Base-by-base conservation (phyloP, 2,329 filamentous ascomycete species). In the Lasiodiplodia gonubiensis region DNA sequence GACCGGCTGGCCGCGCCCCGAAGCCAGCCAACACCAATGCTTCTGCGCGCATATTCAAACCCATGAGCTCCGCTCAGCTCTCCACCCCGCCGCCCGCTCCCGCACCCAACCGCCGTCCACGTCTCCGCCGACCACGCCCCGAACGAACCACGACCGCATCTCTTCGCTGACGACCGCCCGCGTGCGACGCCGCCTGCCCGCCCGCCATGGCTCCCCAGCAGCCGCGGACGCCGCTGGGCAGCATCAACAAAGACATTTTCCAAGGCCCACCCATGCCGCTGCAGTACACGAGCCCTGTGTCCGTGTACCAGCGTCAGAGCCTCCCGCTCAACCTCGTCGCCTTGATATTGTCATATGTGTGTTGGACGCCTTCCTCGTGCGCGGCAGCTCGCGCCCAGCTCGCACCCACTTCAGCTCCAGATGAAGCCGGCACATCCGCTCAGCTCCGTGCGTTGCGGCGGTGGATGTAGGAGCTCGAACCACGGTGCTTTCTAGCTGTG, bases 321-420 rank as follows among this genome's bases (percentile, higher is more conserved):
- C 79, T 89, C 10, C 87, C 87, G 14, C 76, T 89, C 72, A 87
- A 88, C 71, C 77, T 89, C 51, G 82, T 89, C 68, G 85, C 84
- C 37, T 78, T 83, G 68, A 88, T 89, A 67, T 79, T 89, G 61
- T 81, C 83, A 53, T 80, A 85, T 74, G 85, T 86, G 79, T 71
- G 83, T 52, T 52, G 35, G 46, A 37, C 53, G 53, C 54, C 53
- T 46, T 63, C 46, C 46, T 63, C 59, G 42, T 51, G 57, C 57
- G 18, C 57, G 27, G 48, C 30, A 33, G 23, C 37, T 25, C 49
- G 37, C 25, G 52, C 2, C 37, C 52, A 52, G 27, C 37, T 55
- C 37, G 48, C 37, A 30, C 63, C 30, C 49, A 46, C 14, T 30
- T 35, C 14, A 33, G 25, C 57, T 65, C 63, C 37, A 48, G 2